Evolutionary conservation across 495 filamentous ascomycete genomes (phyloP).

Genomic region (Penicillium daleae): DNA sequence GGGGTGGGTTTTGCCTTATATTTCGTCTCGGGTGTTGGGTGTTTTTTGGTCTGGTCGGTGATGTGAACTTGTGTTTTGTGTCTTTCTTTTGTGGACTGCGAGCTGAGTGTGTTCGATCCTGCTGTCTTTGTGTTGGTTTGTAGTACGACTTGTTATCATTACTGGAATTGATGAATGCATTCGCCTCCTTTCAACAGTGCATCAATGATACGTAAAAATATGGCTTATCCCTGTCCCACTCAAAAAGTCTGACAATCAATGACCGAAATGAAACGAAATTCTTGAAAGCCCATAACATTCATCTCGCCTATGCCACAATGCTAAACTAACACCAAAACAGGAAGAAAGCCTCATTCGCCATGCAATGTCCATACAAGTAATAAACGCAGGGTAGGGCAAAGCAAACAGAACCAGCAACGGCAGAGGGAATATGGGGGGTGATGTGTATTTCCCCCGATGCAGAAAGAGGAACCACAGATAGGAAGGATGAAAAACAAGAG

Average conservation of each 20-base stretch:
- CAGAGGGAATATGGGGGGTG: neutral
- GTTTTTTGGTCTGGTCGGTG: neutral
- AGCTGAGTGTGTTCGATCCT: neutral
- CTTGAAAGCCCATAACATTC: neutral
- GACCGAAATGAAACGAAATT: neutral
- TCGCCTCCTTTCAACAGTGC: neutral
- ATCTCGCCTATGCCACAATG: slow-evolving; percentile 2
- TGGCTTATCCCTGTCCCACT: neutral
- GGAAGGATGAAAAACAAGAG: neutral
- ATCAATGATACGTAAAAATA: neutral
- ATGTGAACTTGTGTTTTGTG: neutral
- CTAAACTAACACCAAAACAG: neutral
- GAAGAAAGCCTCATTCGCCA: slow-evolving; percentile 1
- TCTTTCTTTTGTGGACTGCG: neutral
- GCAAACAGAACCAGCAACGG: neutral
- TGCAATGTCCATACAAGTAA: neutral
- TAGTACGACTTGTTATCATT: neutral
- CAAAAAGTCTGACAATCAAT: neutral
- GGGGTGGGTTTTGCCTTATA: neutral
- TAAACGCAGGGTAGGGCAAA: neutral
- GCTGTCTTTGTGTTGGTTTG: neutral
- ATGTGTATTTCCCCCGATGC: neutral
- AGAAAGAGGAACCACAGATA: neutral
- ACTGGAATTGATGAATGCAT: neutral
- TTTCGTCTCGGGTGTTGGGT: neutral